Base-by-base conservation (phyloP, 495 filamentous ascomycete genomes). In the Penicillium chermesinum region DNA sequence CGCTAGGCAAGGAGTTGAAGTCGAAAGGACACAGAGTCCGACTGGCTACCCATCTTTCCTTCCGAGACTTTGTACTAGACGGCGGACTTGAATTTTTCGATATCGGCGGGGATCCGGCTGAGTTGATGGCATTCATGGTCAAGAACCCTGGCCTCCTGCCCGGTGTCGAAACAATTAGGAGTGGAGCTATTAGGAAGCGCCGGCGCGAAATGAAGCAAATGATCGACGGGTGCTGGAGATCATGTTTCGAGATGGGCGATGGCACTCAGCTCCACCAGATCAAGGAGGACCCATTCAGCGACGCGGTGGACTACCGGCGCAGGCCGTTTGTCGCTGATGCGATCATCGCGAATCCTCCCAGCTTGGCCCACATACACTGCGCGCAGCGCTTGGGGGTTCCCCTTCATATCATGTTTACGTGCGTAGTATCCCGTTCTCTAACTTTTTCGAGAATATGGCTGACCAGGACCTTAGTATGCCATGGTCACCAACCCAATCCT, bases 41-140 rank as follows among this genome's bases (percentile, higher is more conserved):
- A 38, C 66, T 93, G 9, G 88, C 88, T 8, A 93, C 88, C 0
- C 88, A 93, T 62, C 65, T 79, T 1, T 77, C 75, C 2, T 93
- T 93, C 60, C 73, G 83, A 41, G 66, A 79, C 0, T 87, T 88
- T 45, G 79, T 93, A 6, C 73, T 79, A 41, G 79, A 87, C 14
- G 79, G 82, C 55, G 85, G 82, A 0, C 64, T 91, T 9, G 88
- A 91, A 56, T 91, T 90, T 59, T 93, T 89, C 65, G 78, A 70
- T 41, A 87, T 91, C 20, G 87, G 88, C 3, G 88, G 88, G 16
- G 85, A 91, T 60, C 88, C 88, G 2, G 75, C 81, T 0, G 81
- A 88, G 51, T 75, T 93, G 16, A 93, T 93, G 88, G 80, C 84
- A 0, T 91, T 88, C 54, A 90, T 91, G 88, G 87, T 91, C 14